phyloP scores from a whole-genome alignment of 1,284 basidiomycete species.

The Apiotrichum domesticum region DNA sequence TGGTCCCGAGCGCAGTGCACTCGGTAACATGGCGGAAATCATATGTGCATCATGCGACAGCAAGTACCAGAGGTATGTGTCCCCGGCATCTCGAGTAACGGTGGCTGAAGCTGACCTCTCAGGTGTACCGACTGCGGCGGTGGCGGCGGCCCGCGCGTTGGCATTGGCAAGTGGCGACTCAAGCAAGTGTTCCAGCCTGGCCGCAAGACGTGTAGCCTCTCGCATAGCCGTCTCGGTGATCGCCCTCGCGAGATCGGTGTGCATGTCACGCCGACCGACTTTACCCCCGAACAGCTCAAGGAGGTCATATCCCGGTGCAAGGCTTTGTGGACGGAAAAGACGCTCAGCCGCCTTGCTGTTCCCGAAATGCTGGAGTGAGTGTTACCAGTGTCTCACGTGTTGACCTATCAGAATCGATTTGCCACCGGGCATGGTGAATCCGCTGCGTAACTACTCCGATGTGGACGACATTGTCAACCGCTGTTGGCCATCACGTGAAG shows the following conservation, averaged over 20 bases:
- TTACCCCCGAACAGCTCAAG: slow-evolving; percentile 41
- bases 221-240: slow-evolving; percentile 45
- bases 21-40: slow-evolving; percentile 35
- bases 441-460: slow-evolving; percentile 35
- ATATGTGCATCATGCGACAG: slow-evolving; percentile 37
- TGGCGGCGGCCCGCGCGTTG: slow-evolving; percentile 44
- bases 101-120: neutral
- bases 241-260: slow-evolving; percentile 42
- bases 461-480: slow-evolving; percentile 41
- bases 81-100: too few species aligned
- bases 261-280: slow-evolving; percentile 41
- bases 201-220: slow-evolving; percentile 48
- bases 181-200: slow-evolving; percentile 49
- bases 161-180: slow-evolving; percentile 50
- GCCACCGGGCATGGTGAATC: slow-evolving; percentile 31
- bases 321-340: slow-evolving; percentile 45
- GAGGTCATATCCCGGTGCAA: slow-evolving; percentile 42
- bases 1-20: slow-evolving; percentile 24
- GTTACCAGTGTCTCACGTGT: too few species aligned
- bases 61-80: slow-evolving; percentile 37
- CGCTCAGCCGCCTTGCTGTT: slow-evolving; percentile 41
- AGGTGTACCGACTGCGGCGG: slow-evolving; percentile 39
- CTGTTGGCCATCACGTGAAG: slow-evolving; percentile 43
- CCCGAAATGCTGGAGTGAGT: slow-evolving; percentile 47
- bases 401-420: slow-evolving; percentile 31